A percentile compares a stretch with the other conserved stretches of the same genome.
Conservation (phyloP, 78 protist species). For the Dictyostelium brefeldianum region DNA sequence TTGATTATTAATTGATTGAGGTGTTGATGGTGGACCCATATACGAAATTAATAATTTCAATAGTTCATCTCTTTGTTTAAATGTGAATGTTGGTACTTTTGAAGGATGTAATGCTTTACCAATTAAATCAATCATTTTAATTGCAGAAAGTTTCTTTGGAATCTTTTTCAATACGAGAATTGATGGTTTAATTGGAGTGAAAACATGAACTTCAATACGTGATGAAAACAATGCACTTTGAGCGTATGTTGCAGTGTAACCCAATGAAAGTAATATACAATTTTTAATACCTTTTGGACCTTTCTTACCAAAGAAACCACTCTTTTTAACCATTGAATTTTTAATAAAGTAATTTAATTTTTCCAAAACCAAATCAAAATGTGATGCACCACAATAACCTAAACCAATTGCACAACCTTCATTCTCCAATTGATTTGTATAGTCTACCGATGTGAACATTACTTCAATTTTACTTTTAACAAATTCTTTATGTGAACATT, state of each 20-base stretch:
- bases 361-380: conserved; percentile 82
- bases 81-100: conserved; percentile 37
- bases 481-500: conserved; percentile 75
- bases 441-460: conserved; percentile 71
- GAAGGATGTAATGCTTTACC: conserved; percentile 79
- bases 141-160: conserved; percentile 70
- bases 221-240: conserved; percentile 46
- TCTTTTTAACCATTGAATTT: conserved; percentile 63
- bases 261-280: conserved; percentile 55
- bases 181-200: conserved; percentile 71
- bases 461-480: conserved; percentile 57
- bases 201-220: conserved; percentile 82
- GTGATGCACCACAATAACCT: conserved; percentile 74
- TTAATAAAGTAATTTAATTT: conserved; percentile 30
- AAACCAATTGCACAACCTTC: conserved; percentile 85
- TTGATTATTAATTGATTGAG: conserved; percentile 42
- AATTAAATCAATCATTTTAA: conserved; percentile 76
- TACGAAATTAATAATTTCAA: conserved; percentile 37
- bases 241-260: conserved; percentile 68
- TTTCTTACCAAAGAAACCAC: conserved; percentile 79
- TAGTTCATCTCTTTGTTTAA: conserved; percentile 79
- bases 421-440: conserved; percentile 49
- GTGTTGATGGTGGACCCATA: conserved; percentile 72
- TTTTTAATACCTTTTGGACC: conserved; percentile 79
- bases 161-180: conserved; percentile 44